These are phyloP conservation scores for Stachybotrys chartarum DNA, from an alignment of 2,329 filamentous ascomycete genomes.

Conservation along the genomic window DNA sequence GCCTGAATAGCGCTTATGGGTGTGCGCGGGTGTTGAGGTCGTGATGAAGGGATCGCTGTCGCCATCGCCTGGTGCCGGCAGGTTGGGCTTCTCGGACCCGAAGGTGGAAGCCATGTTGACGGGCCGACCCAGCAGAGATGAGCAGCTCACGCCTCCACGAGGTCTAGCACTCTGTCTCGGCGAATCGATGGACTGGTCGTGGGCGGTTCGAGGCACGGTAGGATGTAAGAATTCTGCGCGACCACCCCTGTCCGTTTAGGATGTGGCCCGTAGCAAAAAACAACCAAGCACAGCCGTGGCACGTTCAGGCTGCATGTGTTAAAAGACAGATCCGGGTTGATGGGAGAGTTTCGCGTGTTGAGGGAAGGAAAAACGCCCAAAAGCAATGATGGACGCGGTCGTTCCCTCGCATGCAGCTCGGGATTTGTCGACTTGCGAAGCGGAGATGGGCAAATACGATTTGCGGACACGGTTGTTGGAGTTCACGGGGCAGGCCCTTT, in stretches of 20 bases:
- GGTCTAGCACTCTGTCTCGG: background rate
- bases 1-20: constrained; percentile 66
- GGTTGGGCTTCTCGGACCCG: constrained; percentile 32
- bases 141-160: background rate
- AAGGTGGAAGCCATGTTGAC: constrained; percentile 36
- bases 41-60: constrained; percentile 52
- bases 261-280: background rate
- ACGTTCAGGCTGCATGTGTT: background rate
- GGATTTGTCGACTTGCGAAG: background rate
- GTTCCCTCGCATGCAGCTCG: background rate
- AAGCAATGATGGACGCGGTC: background rate
- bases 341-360: background rate
- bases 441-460: background rate
- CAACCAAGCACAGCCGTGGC: background rate
- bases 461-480: background rate
- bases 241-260: background rate
- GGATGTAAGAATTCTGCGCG: background rate
- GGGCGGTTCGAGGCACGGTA: background rate
- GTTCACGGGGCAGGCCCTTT: background rate
- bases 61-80: constrained; percentile 27
- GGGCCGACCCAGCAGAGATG: background rate
- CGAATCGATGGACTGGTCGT: background rate
- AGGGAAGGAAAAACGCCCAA: background rate
- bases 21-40: constrained; percentile 29
- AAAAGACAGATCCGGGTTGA: background rate